Evolutionary conservation across 352 stramenopile genomes (phyloP), one percentile per base, ranked within the genome.

Genomic region (Globisporangium takayamanum): DNA sequence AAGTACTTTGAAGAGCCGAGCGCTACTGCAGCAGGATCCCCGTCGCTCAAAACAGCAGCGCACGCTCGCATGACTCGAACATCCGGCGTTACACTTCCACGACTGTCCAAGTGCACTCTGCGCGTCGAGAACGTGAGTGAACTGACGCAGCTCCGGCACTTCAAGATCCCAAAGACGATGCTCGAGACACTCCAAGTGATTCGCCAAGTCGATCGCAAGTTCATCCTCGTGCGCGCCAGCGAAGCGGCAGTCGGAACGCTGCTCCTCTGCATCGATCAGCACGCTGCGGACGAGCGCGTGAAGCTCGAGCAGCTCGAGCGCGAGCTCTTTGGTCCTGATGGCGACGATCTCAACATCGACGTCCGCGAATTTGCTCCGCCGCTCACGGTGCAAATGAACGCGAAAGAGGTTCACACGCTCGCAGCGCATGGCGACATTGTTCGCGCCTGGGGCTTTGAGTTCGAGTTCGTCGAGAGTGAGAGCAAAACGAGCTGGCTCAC

Each of bases 241-340:
- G 70, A 66, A 22, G 59, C 59, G 36, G 20, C 41, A 28, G 18
- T 28, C 52, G 66, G 63, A 2, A 71, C 57, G 12, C 48, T 93
- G 33, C 52, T 92, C 4, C 45, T 94, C 47, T 94, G 85, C 20
- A 88, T 97, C 22, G 91, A 97, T 28, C 91, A 97, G 57, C 91
- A 97, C 55, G 91, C 91, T 37, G 91, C 88, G 26, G 89, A 97
- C 51, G 91, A 97, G 51, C 78, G 91, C 4, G 71, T 97, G 6
- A 75, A 74, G 5, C 68, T 97, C 7, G 91, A 97, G 58, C 76
- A 78, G 5, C 60, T 97, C 2, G 91, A 97, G 50, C 54, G 66
- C 0, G 60, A 76, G 18, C 63, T 91, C 50, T 92, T 94, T 69
- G 74, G 80, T 44, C 41, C 53, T 12, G 51, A 78, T 54, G 70